Evolutionary conservation across 306 rosid genomes (phyloP).

Genomic region (Elaeagnus macrophylla): DNA sequence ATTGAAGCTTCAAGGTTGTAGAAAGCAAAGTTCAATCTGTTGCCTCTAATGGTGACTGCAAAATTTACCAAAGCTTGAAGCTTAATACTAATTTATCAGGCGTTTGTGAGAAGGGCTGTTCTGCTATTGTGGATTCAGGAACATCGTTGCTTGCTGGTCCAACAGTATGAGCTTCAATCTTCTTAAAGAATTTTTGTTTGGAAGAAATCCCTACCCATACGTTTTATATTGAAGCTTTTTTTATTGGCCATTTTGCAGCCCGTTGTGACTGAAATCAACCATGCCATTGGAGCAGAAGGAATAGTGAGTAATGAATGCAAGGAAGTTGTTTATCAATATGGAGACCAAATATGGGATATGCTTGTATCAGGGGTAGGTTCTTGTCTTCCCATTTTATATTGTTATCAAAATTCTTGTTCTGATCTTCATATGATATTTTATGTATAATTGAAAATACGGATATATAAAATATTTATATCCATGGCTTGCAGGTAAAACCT

Average conservation of each 20-base stretch:
- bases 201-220: too few relatives aligned
- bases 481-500: conserved; percentile 49
- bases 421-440: neutral
- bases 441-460: conserved; percentile 11
- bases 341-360: conserved; percentile 78
- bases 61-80: conserved; percentile 10
- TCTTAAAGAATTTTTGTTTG: neutral
- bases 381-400: neutral
- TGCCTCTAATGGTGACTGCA: too few relatives aligned
- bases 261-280: conserved; percentile 70
- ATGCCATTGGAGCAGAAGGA: conserved; percentile 92
- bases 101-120: conserved; percentile 61
- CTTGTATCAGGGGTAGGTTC: conserved; percentile 55
- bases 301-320: conserved; percentile 68
- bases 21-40: too few relatives aligned
- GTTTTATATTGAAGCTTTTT: neutral
- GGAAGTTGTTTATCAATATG: conserved; percentile 55
- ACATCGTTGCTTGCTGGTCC: conserved; percentile 87
- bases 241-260: conserved; percentile 32
- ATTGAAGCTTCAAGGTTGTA: too few relatives aligned
- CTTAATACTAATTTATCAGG: conserved; percentile 33
- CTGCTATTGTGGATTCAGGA: conserved; percentile 84
- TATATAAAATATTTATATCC: neutral
- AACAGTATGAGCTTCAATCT: conserved; percentile 42
- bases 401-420: neutral